Evolutionary conservation across 2,329 filamentous ascomycete genomes (phyloP).

Genomic region (Chrysosporium keratinophilum): DNA sequence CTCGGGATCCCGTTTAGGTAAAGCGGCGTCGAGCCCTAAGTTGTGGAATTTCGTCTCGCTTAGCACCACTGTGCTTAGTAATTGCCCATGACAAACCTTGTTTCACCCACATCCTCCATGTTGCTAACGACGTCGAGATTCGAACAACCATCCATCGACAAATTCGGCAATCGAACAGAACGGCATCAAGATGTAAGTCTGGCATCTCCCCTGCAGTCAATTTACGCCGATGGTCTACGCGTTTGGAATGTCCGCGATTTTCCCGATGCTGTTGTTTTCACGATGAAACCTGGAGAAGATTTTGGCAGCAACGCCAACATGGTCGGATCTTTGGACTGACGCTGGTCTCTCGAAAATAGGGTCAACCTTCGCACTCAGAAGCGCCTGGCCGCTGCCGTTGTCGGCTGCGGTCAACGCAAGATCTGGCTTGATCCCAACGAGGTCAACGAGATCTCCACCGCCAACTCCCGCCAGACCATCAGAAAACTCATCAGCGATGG

Average conservation of each 20-base stretch:
- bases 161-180: constrained; percentile 16
- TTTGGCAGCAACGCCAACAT: not conserved
- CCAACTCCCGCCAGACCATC: constrained; percentile 99
- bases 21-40: constrained; percentile 16
- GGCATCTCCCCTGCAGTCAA: not conserved
- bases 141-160: constrained; percentile 17
- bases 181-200: constrained; percentile 21
- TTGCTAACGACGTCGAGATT: constrained; percentile 13
- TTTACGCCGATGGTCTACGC: not conserved
- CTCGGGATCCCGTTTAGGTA: constrained; percentile 5
- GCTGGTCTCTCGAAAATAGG: constrained; percentile 45
- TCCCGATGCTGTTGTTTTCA: not conserved
- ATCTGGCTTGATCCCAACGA: constrained; percentile 99
- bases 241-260: not conserved
- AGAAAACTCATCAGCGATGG: constrained; percentile 99
- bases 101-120: constrained; percentile 9
- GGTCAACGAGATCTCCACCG: constrained; percentile 98
- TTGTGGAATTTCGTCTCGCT: constrained; percentile 18
- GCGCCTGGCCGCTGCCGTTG: constrained; percentile 96
- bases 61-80: constrained; percentile 19
- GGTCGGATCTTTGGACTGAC: constrained; percentile 13
- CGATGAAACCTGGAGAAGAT: not conserved
- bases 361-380: constrained; percentile 99
- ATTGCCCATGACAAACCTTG: constrained; percentile 14
- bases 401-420: constrained; percentile 99